Evolutionary conservation across 1,284 basidiomycete genomes (phyloP).

Genomic region (Sporisorium graminicola): DNA sequence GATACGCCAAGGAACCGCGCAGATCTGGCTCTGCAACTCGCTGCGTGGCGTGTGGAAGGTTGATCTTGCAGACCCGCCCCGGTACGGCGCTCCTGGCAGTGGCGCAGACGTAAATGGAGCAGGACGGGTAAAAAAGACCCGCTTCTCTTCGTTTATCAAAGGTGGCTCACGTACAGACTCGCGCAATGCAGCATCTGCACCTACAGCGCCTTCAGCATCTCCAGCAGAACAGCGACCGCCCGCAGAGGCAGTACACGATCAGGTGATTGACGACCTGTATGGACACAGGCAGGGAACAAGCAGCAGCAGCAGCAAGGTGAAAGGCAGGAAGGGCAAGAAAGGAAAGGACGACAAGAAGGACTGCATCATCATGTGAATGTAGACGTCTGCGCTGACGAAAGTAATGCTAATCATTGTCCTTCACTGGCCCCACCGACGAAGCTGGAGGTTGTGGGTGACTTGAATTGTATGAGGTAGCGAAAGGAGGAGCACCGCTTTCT

Average conservation of each 20-base stretch:
- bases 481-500: too few species aligned
- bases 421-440: too few species aligned
- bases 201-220: background rate
- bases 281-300: constrained; percentile 25
- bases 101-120: background rate
- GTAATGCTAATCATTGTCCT: background rate
- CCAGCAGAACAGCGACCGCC: background rate
- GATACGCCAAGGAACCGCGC: constrained; percentile 17
- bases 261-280: constrained; percentile 42
- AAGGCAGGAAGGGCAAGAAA: constrained; percentile 22
- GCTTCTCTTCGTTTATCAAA: constrained; percentile 33
- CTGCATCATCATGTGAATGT: constrained; percentile 41
- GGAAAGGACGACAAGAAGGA: constrained; percentile 42
- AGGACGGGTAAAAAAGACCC: constrained; percentile 24
- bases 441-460: background rate
- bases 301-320: constrained; percentile 10
- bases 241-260: constrained; percentile 17
- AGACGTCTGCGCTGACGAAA: background rate
- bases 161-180: constrained; percentile 7
- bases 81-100: constrained; percentile 1
- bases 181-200: background rate
- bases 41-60: constrained; percentile 44
- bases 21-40: constrained; percentile 50
- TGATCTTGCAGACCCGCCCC: constrained; percentile 23
- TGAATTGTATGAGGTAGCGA: too few species aligned